A percentile compares a stretch with the other conserved stretches of the same genome.
Evolutionary conservation across 2,329 filamentous ascomycete species (phyloP).

Genomic region (Trematosphaeria pertusa): DNA sequence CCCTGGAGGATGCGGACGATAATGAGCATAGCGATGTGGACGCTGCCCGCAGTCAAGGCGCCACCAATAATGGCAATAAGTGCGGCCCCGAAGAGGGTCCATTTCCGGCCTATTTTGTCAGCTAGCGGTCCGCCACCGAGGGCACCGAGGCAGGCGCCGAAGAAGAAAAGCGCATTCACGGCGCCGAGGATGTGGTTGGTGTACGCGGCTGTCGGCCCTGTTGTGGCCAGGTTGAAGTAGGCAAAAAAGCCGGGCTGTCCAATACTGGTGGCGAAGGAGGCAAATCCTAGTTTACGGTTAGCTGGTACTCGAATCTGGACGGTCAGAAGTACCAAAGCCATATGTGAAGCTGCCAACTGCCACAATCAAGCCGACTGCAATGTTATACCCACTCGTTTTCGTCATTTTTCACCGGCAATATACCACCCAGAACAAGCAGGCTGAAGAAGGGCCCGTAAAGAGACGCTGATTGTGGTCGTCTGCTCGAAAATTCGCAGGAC

Average conservation of each 20-base stretch:
- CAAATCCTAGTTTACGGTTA: constrained; percentile 22
- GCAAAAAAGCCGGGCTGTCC: constrained; percentile 28
- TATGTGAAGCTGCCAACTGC: constrained; percentile 33
- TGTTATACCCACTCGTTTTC: constrained; percentile 31
- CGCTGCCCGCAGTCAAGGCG: constrained; percentile 29
- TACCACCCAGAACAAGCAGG: too few relatives aligned
- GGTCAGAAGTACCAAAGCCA: constrained; percentile 30
- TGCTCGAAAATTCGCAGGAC: neutral
- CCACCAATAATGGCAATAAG: constrained; percentile 18
- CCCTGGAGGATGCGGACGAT: constrained; percentile 32
- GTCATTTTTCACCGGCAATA: constrained; percentile 21
- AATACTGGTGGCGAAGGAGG: constrained; percentile 31
- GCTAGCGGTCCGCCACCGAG: constrained; percentile 13
- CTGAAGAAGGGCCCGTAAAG: neutral
- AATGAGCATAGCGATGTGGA: constrained; percentile 33
- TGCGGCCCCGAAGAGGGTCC: constrained; percentile 15
- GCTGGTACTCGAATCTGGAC: neutral
- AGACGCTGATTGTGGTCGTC: neutral
- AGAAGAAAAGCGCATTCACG: constrained; percentile 22
- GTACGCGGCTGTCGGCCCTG: constrained; percentile 23
- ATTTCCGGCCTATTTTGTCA: constrained; percentile 20
- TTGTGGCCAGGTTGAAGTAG: constrained; percentile 25
- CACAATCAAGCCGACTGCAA: constrained; percentile 32
- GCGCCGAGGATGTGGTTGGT: constrained; percentile 26
- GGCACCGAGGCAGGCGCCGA: constrained; percentile 19